Evolutionary conservation across 768 basidiomycete genomes (phyloP).

Genomic region (Phaeotremella skinneri): DNA sequence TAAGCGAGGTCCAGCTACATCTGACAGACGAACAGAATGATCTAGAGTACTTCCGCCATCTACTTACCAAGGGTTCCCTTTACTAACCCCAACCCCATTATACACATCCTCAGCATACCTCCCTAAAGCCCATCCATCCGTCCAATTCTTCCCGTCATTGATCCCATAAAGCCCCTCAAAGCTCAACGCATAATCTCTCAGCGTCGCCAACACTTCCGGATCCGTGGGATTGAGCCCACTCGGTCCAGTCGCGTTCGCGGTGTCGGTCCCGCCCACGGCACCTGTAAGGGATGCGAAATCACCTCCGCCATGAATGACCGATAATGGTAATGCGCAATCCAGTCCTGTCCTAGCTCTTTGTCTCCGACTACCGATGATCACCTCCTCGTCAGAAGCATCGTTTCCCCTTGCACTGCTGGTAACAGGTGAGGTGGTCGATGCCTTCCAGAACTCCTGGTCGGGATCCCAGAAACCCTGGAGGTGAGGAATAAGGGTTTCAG

Average conservation of each 20-base stretch:
- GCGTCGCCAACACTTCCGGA: conserved; percentile 36
- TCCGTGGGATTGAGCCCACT: not conserved
- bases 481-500: conserved; percentile 7
- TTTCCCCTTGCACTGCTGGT: not conserved
- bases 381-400: not conserved
- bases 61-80: conserved; percentile 51
- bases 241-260: not conserved
- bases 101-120: conserved; percentile 51
- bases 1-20: not conserved
- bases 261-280: not conserved
- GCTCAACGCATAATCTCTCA: conserved; percentile 39
- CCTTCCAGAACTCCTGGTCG: conserved; percentile 9
- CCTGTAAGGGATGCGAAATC: conserved; percentile 1
- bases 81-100: conserved; percentile 45
- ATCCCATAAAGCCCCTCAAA: conserved; percentile 49
- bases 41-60: not conserved
- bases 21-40: not conserved
- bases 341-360: conserved; percentile 30
- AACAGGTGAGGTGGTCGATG: not conserved
- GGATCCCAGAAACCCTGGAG: conserved; percentile 41
- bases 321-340: conserved; percentile 49
- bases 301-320: conserved; percentile 36
- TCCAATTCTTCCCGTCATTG: conserved; percentile 37
- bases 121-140: conserved; percentile 44
- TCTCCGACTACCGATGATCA: conserved; percentile 1